Evolutionary conservation across 148 eudicot species (phyloP), one percentile per base, ranked within the genome.

Genomic region (Vaccinium myrtillus): DNA sequence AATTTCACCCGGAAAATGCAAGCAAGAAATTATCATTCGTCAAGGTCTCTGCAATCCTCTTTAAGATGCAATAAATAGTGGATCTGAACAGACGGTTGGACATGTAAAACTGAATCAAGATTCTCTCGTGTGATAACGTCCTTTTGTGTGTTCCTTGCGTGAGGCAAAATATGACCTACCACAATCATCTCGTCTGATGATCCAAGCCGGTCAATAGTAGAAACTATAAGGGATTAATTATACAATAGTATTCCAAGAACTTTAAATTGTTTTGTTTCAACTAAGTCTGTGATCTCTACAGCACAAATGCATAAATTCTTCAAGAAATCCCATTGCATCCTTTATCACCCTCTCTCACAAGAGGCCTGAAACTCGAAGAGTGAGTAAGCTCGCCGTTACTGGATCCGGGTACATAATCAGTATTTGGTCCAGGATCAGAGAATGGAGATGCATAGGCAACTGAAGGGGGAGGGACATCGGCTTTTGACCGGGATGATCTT

Each of bases 401-500:
- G 11, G 61, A 70, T 49, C 84, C 84, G 10, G 61, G 21, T 6
- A 13, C 5, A 18, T 53, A 39, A 14, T 77, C 75, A 18, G 36
- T 77, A 77, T 84, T 82, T 18, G 59, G 70, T 61, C 84, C 81
- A 74, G 80, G 75, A 81, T 85, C 87, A 23, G 80, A 85, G 30
- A 27, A 84, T 15, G 82, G 63, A 50, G 85, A 84, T 27, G 78
- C 50, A 69, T 51, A 78, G 3, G 79, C 8, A 50, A n/a, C 53
- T 18, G 69, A n/a, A 71, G 78, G 32, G 46, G 69, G 32, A 71
- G 78, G 32, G 9, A 54, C 3, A 4, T 6, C 1, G 32, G 19
- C 79, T 36, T 87, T 87, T 43, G 81, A 65, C 50, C 82, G 83
- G 0, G 91, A 82, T 13, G 90, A 75, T 78, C 86, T 85, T n/a